Evolutionary conservation across 306 rosid species (phyloP), one percentile per base, ranked within the genome.

Genomic region (Cyclanthera cordifolia): DNA sequence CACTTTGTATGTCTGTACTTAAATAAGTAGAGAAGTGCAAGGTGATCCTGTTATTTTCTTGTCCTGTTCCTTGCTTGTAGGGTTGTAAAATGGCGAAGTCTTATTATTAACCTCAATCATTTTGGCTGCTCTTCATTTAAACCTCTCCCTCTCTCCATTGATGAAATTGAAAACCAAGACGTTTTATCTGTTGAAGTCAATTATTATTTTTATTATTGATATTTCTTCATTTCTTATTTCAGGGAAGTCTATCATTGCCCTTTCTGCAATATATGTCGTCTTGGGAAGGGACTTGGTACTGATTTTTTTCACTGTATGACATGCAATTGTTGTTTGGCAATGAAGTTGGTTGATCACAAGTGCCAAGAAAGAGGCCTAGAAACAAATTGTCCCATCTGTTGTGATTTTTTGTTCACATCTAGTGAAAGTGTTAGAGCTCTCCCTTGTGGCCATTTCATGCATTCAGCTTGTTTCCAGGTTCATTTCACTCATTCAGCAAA

Each of bases 391-490:
- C 99, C 99, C 60, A 93, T 93, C 74, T 93, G 99, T 86, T 90
- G 96, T 24, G 99, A 93, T 27, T 88, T 86, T 78, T 78, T 93
- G 24, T 93, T 93, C 79, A 93, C 99, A 59, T 93, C 99, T 61
- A 93, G 95, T 82, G 94, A 91, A 53, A 84, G 95, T 7, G 95
- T 93, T 73, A 85, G 99, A 79, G 91, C 87, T 79, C 88, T 90
- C 69, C 95, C 96, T 21, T 93, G 99, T 78, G 99, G 99, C 48
- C 99, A 93, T 80, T 93, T 87, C 82, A 93, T 93, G 99, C 99
- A 93, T 82, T 93, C 99, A 34, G 95, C 96, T 82, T 93, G 99
- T 82, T 93, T 93, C 81, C 97, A 93, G 99, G 99, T 53, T 57
- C 53, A 28, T 53, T 51, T 43, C 21, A 64, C 5, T 23, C 23